These are phyloP conservation scores for Phylloporus sp. DNA, from an alignment of 768 basidiomycete species.

Conservation along the genomic window DNA sequence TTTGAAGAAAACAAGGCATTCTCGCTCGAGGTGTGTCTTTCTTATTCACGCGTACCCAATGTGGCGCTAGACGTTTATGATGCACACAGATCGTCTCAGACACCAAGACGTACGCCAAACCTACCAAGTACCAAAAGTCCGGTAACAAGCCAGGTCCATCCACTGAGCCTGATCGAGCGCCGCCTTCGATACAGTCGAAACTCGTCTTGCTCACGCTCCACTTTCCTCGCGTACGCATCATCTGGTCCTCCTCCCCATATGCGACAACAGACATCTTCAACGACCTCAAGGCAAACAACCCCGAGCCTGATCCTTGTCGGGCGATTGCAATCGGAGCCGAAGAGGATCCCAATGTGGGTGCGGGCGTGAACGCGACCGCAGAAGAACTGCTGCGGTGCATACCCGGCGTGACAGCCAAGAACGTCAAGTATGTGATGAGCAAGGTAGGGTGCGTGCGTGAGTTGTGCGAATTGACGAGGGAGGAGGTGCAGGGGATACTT, in stretches of 20 bases:
- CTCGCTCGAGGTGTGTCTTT: conserved; percentile 69
- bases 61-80: neutral
- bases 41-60: neutral
- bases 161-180: conserved; percentile 31
- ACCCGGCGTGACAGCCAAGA: conserved; percentile 84
- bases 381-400: conserved; percentile 81
- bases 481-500: conserved; percentile 66
- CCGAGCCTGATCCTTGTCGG: conserved; percentile 74
- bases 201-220: conserved; percentile 84
- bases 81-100: conserved; percentile 55
- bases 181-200: conserved; percentile 79
- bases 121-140: conserved; percentile 43
- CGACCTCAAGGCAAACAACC: conserved; percentile 77
- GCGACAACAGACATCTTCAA: conserved; percentile 89
- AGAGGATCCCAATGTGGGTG: conserved; percentile 62
- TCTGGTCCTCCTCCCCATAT: conserved; percentile 97
- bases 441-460: conserved; percentile 75
- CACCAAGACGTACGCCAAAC: conserved; percentile 62
- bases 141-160: conserved; percentile 42
- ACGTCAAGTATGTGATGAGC: conserved; percentile 79
- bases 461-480: conserved; percentile 60
- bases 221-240: conserved; percentile 89
- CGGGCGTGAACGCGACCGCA: conserved; percentile 67
- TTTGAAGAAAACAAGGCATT: conserved; percentile 98
- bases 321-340: conserved; percentile 83